Percentiles rank a stretch among this genome's conserved stretches.
Conservation (phyloP, 2,329 filamentous ascomycete species). For the Rachicladosporium sp. region DNA sequence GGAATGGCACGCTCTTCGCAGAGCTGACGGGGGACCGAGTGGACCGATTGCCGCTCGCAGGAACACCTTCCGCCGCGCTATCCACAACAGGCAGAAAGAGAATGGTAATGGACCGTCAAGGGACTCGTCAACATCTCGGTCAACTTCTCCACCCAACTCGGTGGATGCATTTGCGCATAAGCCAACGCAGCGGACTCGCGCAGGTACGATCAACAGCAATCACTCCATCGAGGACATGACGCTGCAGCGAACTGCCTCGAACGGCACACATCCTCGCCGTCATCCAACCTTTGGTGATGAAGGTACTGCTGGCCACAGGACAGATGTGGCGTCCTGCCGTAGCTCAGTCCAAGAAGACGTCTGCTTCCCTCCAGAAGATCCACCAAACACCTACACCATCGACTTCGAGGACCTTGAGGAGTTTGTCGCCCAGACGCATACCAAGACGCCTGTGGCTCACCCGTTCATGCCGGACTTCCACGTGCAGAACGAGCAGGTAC, state of each 20-base stretch:
- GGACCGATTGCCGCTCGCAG: conserved; percentile 29
- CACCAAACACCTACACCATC: conserved; percentile 67
- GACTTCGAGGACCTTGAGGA: conserved; percentile 92
- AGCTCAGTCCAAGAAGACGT: conserved; percentile 76
- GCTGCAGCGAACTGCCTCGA: conserved; percentile 59
- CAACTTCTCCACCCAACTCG: conserved; percentile 83
- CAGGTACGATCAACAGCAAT: conserved; percentile 52
- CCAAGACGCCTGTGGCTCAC: conserved; percentile 34
- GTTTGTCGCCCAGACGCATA: conserved; percentile 56
- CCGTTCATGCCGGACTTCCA: conserved; percentile 24
- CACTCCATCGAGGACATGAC: conserved; percentile 43
- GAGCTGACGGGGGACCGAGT: conserved; percentile 9
- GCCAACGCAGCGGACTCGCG: conserved; percentile 71
- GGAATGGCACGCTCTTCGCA: conserved; percentile 20
- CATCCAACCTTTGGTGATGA: conserved; percentile 49
- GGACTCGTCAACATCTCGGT: conserved; percentile 43
- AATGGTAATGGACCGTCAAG: conserved; percentile 11
- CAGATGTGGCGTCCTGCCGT: conserved; percentile 51
- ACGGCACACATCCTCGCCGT: conserved; percentile 47
- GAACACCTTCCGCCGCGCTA: conserved; percentile 30
- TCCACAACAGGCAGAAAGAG: conserved; percentile 14
- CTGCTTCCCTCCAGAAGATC: conserved; percentile 72
- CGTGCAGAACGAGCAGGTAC: conserved; percentile 13
- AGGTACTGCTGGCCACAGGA: conserved; percentile 43
- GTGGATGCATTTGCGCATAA: conserved; percentile 77